phyloP scores from a whole-genome alignment of 176 grass and related monocot genomes.

The Rhynchospora pubera region DNA sequence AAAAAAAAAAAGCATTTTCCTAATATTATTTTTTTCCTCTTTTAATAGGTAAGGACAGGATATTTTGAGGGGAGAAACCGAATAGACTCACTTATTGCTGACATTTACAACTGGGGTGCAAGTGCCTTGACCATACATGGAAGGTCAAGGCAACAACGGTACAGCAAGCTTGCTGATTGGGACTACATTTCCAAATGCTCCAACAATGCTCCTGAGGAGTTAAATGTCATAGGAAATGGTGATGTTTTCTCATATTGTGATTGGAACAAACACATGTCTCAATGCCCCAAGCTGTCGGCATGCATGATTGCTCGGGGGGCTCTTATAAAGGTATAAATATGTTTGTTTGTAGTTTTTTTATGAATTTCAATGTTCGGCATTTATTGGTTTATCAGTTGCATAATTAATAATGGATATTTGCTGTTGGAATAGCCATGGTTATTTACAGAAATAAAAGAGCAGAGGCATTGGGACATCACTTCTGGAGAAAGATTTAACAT shows the following conservation, averaged over 20 bases:
- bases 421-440: slow-evolving; percentile 70
- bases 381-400: not conserved
- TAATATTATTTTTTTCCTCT: not conserved
- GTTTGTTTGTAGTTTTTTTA: not conserved
- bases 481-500: slow-evolving; percentile 77
- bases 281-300: slow-evolving; percentile 47
- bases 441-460: slow-evolving; percentile 99
- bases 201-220: slow-evolving; percentile 54
- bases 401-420: slow-evolving; percentile 16
- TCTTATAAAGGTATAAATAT: slow-evolving; percentile 62
- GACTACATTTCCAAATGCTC: slow-evolving; percentile 88
- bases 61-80: slow-evolving; percentile 96
- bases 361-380: not conserved
- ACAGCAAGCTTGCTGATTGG: slow-evolving; percentile 94
- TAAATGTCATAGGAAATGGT: slow-evolving; percentile 91
- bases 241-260: slow-evolving; percentile 87
- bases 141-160: slow-evolving; percentile 83
- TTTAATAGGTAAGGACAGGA: slow-evolving; percentile 71
- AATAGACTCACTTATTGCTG: slow-evolving; percentile 74
- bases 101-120: slow-evolving; percentile 73
- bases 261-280: slow-evolving; percentile 54
- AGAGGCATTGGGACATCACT: slow-evolving; percentile 87
- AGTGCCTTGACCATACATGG: slow-evolving; percentile 86
- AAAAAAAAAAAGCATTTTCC: not conserved
- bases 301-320: slow-evolving; percentile 91